Conservation (phyloP, 805 yeast species). For the Candida chauliodis region DNA sequence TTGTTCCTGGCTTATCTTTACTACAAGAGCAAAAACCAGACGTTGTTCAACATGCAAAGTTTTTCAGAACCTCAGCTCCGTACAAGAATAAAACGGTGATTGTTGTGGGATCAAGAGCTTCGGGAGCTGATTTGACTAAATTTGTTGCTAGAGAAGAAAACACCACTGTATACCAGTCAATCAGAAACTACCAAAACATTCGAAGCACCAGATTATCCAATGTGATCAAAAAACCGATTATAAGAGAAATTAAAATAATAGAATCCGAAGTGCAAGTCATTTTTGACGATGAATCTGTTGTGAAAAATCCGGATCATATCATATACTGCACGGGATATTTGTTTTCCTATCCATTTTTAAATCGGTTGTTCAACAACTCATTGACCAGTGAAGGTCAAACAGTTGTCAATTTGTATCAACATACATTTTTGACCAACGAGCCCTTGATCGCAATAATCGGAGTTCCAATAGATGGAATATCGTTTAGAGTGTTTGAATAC, state of each 20-base stretch:
- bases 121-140: constrained; percentile 27
- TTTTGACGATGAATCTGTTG: constrained; percentile 46
- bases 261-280: constrained; percentile 32
- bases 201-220: constrained; percentile 9
- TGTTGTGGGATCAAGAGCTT: constrained; percentile 20
- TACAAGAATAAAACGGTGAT: constrained; percentile 33
- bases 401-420: constrained; percentile 51
- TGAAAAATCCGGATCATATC: constrained; percentile 51
- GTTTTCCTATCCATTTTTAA: constrained; percentile 60
- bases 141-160: constrained; percentile 20
- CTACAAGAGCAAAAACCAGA: constrained; percentile 26
- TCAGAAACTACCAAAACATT: constrained; percentile 14
- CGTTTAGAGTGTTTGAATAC: constrained; percentile 56
- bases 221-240: constrained; percentile 22
- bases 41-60: constrained; percentile 44
- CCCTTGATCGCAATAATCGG: constrained; percentile 66
- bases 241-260: constrained; percentile 19
- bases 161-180: constrained; percentile 25
- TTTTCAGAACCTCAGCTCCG: constrained; percentile 27
- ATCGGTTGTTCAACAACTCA: constrained; percentile 28
- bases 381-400: constrained; percentile 23
- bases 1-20: constrained; percentile 36
- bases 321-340: constrained; percentile 76
- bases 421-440: constrained; percentile 52
- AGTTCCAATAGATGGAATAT: constrained; percentile 57